Evolutionary conservation across 352 stramenopile genomes (phyloP).

Genomic region (Phytophthora tubulina): DNA sequence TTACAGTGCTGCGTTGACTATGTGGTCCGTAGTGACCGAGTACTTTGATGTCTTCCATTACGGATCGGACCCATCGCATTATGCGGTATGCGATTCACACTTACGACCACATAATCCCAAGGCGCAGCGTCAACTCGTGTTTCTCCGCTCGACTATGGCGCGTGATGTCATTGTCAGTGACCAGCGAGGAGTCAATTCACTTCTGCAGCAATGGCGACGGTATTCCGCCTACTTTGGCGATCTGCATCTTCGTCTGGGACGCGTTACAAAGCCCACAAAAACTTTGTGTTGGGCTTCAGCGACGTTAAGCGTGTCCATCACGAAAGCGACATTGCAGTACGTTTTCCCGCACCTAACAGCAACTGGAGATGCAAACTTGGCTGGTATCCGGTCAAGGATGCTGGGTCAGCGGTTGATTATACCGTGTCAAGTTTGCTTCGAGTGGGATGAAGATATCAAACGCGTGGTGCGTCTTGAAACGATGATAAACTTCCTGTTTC

Average conservation of each 20-base stretch:
- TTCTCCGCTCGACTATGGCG: constrained; percentile 23
- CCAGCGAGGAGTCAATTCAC: not conserved
- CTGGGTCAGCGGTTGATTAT: not conserved
- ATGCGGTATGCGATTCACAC: no score
- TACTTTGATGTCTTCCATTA: not conserved
- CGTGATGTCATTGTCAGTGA: constrained; percentile 17
- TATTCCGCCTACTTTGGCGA: not conserved
- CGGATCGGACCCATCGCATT: not conserved
- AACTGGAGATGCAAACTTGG: not conserved
- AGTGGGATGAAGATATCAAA: not conserved
- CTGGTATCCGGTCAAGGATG: not conserved
- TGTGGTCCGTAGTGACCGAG: not conserved
- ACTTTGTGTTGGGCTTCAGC: not conserved
- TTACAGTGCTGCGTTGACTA: not conserved
- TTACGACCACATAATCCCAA: not conserved
- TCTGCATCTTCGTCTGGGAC: not conserved
- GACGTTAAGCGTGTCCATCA: not conserved
- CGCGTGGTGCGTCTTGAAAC: not conserved
- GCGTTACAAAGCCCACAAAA: not conserved
- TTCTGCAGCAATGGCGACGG: constrained; percentile 6
- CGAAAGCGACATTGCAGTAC: not conserved
- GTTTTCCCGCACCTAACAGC: not conserved
- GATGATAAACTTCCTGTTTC: not conserved
- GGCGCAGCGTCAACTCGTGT: constrained; percentile 15
- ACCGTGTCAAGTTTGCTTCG: not conserved